A percentile compares a stretch with the other conserved stretches of the same genome.
These are phyloP conservation scores for Panus rudis DNA, from an alignment of 768 basidiomycete species.

Conservation along the genomic window DNA sequence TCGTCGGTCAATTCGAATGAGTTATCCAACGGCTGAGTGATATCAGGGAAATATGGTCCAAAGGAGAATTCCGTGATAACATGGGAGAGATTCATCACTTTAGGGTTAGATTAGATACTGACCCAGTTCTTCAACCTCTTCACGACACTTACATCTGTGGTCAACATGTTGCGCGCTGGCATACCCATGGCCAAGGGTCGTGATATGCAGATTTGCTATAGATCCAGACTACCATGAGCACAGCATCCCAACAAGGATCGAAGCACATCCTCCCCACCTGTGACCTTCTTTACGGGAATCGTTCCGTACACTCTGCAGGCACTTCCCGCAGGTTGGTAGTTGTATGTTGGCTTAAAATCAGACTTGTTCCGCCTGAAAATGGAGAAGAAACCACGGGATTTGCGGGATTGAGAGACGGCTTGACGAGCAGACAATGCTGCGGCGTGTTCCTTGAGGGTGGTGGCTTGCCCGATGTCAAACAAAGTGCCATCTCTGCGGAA, in stretches of 20 bases:
- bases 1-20: slow-evolving; percentile 70
- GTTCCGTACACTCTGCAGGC: slow-evolving; percentile 88
- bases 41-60: slow-evolving; percentile 92
- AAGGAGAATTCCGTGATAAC: slow-evolving; percentile 97
- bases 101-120: background rate
- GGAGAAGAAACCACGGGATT: slow-evolving; percentile 67
- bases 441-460: slow-evolving; percentile 64
- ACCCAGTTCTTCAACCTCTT: background rate
- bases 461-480: slow-evolving; percentile 82
- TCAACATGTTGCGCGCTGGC: slow-evolving; percentile 80
- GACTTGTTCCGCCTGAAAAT: slow-evolving; percentile 39
- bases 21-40: slow-evolving; percentile 89
- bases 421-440: slow-evolving; percentile 59
- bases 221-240: background rate
- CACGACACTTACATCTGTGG: slow-evolving; percentile 60
- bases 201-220: slow-evolving; percentile 86
- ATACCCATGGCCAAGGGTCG: slow-evolving; percentile 93
- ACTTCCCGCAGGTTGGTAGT: slow-evolving; percentile 56
- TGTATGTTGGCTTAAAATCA: slow-evolving; percentile 66
- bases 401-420: slow-evolving; percentile 65
- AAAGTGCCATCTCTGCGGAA: slow-evolving; percentile 80
- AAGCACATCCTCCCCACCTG: slow-evolving; percentile 57
- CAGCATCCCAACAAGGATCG: background rate
- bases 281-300: slow-evolving; percentile 81
- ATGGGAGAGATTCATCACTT: slow-evolving; percentile 96